Conservation (phyloP, 2,329 filamentous ascomycete species). For the Colletotrichum ledebouriae region DNA sequence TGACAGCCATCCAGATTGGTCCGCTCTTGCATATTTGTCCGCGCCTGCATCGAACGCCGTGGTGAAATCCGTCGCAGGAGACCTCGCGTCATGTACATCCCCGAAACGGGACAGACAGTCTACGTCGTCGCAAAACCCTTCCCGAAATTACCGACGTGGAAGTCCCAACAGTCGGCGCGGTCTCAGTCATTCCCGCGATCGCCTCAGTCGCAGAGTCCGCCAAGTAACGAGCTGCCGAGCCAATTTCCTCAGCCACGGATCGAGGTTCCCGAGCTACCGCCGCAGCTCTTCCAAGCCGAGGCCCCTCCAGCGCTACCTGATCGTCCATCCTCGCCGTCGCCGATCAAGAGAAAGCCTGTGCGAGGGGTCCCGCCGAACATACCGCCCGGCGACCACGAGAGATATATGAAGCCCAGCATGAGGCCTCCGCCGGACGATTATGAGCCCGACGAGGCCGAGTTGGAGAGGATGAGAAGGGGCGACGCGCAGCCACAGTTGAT, state of each 20-base stretch:
- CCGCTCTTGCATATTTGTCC: conserved; percentile 47
- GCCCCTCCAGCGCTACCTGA: neutral
- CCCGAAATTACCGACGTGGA: conserved; percentile 27
- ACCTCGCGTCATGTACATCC: conserved; percentile 45
- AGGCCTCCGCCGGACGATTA: conserved; percentile 43
- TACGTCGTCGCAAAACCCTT: conserved; percentile 44
- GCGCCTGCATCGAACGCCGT: conserved; percentile 47
- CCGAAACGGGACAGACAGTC: conserved; percentile 44
- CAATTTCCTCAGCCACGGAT: neutral
- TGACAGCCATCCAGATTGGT: conserved; percentile 34
- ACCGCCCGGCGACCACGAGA: neutral
- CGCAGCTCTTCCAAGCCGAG: neutral
- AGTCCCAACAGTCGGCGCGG: neutral
- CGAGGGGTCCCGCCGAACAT: conserved; percentile 15
- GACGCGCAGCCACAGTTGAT: conserved; percentile 47
- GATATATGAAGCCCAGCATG: conserved; percentile 35
- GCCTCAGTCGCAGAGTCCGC: neutral
- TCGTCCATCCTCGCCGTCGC: neutral
- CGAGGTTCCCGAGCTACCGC: conserved; percentile 3
- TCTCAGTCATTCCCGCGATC: neutral
- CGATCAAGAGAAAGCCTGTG: conserved; percentile 28
- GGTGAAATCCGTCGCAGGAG: conserved; percentile 40
- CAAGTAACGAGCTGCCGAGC: neutral
- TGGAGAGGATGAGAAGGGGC: conserved; percentile 44
- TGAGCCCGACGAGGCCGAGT: conserved; percentile 44